Evolutionary conservation across 441 rosid genomes (phyloP), one percentile per base, ranked within the genome.

Genomic region (Erodium texanum): DNA sequence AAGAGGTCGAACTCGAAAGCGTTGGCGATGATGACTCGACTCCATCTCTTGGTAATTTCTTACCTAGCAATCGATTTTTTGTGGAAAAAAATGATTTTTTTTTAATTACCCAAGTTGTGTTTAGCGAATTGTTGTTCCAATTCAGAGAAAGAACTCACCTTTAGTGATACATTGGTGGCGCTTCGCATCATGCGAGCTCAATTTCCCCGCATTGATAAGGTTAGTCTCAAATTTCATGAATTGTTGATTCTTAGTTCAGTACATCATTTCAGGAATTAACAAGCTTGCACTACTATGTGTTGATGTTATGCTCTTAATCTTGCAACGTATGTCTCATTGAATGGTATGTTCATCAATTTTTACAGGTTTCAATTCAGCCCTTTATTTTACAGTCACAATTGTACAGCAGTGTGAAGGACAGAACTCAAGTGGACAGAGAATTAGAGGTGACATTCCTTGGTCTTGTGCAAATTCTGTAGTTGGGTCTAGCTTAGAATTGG

Each of bases 381-480:
- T 89, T 94, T 71, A 76, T 92, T 77, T 76, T 92, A 71, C 91
- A 84, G 75, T 94, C 99, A 16, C 99, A 92, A 65, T 66, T 88
- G 70, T 92, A 94, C 73, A 92, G 96, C 83, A 88, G 96, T 48
- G 89, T 94, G 45, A 82, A 70, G 69, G 93, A 89, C 77, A 86
- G 96, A 80, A 94, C 98, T 16, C 93, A 83, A 78, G 96, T 94
- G 62, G 99, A 92, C 70, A 82, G 97, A 76, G 97, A 94, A 73
- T 68, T 89, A 54, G 99, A 92, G 92, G 98, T 88, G 61, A 16
- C 64, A 67, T 2, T 70, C 79, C 48, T 50, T 66, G 38, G 45
- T n/a, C 41, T 2, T 12, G 8, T 11, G 9, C 0, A 12, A 65
- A 71, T 18, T 32, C 62, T 24, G 11, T 48, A 14, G 18, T 18